phyloP scores from a whole-genome alignment of 148 eudicot genomes.

The Vaccinium vitisidaea region DNA sequence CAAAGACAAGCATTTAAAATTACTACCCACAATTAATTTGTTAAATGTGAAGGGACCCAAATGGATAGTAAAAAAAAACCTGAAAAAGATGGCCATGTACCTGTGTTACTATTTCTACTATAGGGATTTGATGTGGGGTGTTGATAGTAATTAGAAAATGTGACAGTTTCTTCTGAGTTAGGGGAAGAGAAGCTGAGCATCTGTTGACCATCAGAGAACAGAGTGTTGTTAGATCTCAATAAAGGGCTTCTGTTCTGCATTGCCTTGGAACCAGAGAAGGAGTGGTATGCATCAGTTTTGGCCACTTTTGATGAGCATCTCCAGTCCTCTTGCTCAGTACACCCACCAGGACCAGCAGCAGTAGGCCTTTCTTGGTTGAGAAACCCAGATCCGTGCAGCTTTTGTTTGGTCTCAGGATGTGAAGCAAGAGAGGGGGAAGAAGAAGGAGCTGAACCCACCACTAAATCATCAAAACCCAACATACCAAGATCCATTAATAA shows the following conservation, averaged over 20 bases:
- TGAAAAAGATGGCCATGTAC: neutral
- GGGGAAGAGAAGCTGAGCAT: constrained; percentile 55
- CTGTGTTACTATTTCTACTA: constrained; percentile 18
- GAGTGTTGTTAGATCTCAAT: constrained; percentile 30
- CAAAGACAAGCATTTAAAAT: neutral
- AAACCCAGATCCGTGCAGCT: constrained; percentile 38
- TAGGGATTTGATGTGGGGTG: constrained; percentile 18
- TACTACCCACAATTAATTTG: too few species aligned
- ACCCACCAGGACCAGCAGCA: neutral
- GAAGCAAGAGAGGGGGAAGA: neutral
- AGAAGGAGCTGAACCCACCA: constrained; percentile 9
- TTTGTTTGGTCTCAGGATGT: constrained; percentile 30
- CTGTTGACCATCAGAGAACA: constrained; percentile 28
- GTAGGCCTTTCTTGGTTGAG: constrained; percentile 31
- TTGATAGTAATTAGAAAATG: constrained; percentile 25
- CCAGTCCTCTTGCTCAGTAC: constrained; percentile 19
- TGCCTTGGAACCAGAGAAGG: constrained; percentile 22
- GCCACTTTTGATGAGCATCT: constrained; percentile 27
- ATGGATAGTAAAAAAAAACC: neutral
- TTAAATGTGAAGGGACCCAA: too few species aligned
- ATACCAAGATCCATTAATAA: constrained; percentile 43
- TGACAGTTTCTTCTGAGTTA: constrained; percentile 23
- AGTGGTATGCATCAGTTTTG: constrained; percentile 14
- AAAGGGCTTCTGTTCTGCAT: constrained; percentile 9
- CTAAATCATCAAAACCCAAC: constrained; percentile 20